Base-by-base conservation (phyloP, 805 yeast genomes). In the Tetrapisispora iriomotensis region DNA sequence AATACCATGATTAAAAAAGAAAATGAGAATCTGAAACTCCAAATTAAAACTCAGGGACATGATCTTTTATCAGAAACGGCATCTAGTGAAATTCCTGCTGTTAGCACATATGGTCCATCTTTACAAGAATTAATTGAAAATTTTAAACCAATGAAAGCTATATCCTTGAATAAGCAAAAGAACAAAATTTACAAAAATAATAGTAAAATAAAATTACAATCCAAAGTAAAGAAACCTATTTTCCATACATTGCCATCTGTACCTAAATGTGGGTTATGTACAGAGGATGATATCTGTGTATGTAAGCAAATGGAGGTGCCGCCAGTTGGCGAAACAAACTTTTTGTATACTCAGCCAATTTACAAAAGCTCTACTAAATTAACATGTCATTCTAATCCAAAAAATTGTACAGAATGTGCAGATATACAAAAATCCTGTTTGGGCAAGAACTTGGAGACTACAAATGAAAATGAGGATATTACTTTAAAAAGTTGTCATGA, bases 221-320 rank as follows among this genome's bases (percentile, higher is more conserved):
- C 20, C 37, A 26, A 30, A 38, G 18, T 17, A 18, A 30, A 29
- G 25, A 26, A 27, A 20, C 37, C 21, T 36, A 40, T 29, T 37
- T 36, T 17, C 38, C 28, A n/a, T n/a, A n/a, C n/a, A n/a, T n/a
- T n/a, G n/a, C n/a, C n/a, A n/a, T n/a, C n/a, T 7, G 39, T 17
- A n/a, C 29, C 14, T 3, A 29, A 24, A 42, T 90, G 97, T 61
- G 97, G 97, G 0, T 88, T 90, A 60, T 90, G 97, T 55, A 76
- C 94, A 0, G 95, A 84, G 48, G 92, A 79, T 48, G 79, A 94
- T 0, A 88, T 95, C 2, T 90, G 97, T 62, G 82, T 90, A 2
- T 90, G 96, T 58, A 75, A 90, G 21, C 96, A 86, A 49, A 82
- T 76, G 14, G 74, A 72, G 1, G 62, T 45, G n/a, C n/a, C n/a